Evolutionary conservation across 2,329 filamentous ascomycete species (phyloP), one percentile per base, ranked within the genome.

Genomic region (Pyricularia pennisetigena): DNA sequence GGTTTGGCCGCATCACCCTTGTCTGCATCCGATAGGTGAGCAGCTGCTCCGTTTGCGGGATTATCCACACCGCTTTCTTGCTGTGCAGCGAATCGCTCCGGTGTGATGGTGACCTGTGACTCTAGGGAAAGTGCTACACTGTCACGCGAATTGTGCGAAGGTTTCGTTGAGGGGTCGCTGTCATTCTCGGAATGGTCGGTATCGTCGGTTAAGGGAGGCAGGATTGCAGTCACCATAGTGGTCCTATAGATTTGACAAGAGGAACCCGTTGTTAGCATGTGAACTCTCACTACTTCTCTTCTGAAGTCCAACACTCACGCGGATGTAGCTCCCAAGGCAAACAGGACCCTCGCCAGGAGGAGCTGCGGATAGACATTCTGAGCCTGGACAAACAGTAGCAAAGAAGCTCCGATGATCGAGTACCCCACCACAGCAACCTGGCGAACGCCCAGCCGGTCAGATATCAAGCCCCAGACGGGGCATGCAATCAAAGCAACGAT

Each of bases 221-320:
- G 83, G 64, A 97, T 93, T 3, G 95, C 95, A 9, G 95, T 98
- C 24, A 99, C 95, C 95, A 99, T 99, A 1, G 95, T 98, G 16
- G 93, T 86, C 5, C 85, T 88, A 68, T 12, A 70, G 28, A 49
- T 28, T 16, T n/a, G n/a, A 16, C 20, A 49, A 49, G 20, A 49
- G 2, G n/a, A n/a, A 8, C 16, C 2, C 9, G 7, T 49, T 49
- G 41, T 49, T 16, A 49, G 41, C 63, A 24, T 41, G 63, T 41
- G 30, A 24, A 35, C 30, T 32, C 30, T 35, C n/a, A 26, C n/a
- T 26, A 28, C 30, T 23, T 28, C 24, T 41, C 14, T 29, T 41
- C n/a, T 6, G n/a, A 68, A 2, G 59, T 23, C 28, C 7, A 30
- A 65, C 14, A 76, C 85, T 80, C 75, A 94, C 84, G 91, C 88